Base-by-base conservation (phyloP, 2,329 filamentous ascomycete genomes). In the Aspergillus unguis region DNA sequence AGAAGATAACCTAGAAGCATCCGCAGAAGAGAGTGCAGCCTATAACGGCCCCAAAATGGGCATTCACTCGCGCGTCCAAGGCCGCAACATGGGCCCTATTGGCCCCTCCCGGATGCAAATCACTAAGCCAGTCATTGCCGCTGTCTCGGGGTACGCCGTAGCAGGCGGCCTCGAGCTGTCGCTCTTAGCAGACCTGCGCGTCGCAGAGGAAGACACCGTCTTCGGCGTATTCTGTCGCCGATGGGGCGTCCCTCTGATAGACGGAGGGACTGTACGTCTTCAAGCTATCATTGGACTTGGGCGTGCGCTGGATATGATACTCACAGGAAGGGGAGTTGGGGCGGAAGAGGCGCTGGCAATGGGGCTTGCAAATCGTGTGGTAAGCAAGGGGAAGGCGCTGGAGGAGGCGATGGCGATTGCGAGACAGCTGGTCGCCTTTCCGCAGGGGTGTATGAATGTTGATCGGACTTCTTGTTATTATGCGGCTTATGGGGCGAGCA, bases 181-280 rank as follows among this genome's bases (percentile, higher is more conserved):
- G 40, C 71, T 83, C 0, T 61, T 83, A 0, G 80, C 71, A 0
- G 81, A 84, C 57, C 68, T 83, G 48, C 75, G 80, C 1, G 71
- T 83, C 0, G 77, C 73, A 0, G 80, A 83, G 52, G 76, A 80
- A 49, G 75, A 78, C 38, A 77, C 78, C 3, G 62, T 80, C 1
- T 80, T 83, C 47, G 80, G 80, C 2, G 51, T 84, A 3, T 83
- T 82, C 58, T 82, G 77, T 62, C 71, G 81, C 2, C 72, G 79
- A 2, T 80, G 71, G 60, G 79, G 80, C 1, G 78, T 80, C 0
- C 78, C 78, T 3, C 62, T 81, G 26, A 76, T 81, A 38, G 80
- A 75, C 28, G 76, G 76, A 6, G 80, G 80, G 1, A 82, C 80
- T 0, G 78, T 82, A 0, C 73, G 80, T 1, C 63, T 82, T 5